These are phyloP conservation scores for Alternaria tenuissima DNA, from an alignment of 2,329 filamentous ascomycete genomes.

Conservation along the genomic window DNA sequence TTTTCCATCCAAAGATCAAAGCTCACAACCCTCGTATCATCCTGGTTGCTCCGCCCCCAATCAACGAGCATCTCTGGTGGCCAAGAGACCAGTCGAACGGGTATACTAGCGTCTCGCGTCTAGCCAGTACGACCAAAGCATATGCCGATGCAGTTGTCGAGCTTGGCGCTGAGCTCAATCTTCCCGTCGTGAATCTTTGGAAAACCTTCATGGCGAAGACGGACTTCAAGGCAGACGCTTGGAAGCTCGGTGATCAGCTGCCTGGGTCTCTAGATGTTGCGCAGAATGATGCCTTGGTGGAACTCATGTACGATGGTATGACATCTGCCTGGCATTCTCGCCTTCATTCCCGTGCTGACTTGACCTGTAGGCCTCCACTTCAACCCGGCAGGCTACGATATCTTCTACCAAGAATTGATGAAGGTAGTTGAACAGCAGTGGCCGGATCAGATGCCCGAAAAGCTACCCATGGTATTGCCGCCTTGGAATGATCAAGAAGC, in stretches of 20 bases:
- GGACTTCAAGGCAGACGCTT: slow-evolving; percentile 57
- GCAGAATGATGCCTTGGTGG: slow-evolving; percentile 63
- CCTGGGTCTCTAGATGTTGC: slow-evolving; percentile 66
- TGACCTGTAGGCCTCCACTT: slow-evolving; percentile 64
- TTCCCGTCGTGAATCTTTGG: slow-evolving; percentile 82
- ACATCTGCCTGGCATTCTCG: neutral
- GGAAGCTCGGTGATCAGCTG: slow-evolving; percentile 55
- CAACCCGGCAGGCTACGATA: slow-evolving; percentile 62
- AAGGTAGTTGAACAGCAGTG: slow-evolving; percentile 59
- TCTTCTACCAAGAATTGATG: slow-evolving; percentile 64
- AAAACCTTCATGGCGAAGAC: slow-evolving; percentile 74
- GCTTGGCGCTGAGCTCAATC: slow-evolving; percentile 62
- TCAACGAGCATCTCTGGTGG: slow-evolving; percentile 77
- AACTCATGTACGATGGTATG: slow-evolving; percentile 66
- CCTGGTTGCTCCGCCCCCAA: slow-evolving; percentile 81
- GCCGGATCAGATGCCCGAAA: slow-evolving; percentile 64
- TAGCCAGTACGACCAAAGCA: slow-evolving; percentile 66
- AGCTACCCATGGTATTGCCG: slow-evolving; percentile 63
- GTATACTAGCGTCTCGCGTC: slow-evolving; percentile 56
- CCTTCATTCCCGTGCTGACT: slow-evolving; percentile 17
- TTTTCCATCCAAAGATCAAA: slow-evolving; percentile 73
- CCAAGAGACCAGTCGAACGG: slow-evolving; percentile 53
- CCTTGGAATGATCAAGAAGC: slow-evolving; percentile 57
- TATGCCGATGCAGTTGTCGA: slow-evolving; percentile 73
- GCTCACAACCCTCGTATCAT: slow-evolving; percentile 78